These are phyloP conservation scores for Flaveria sonorensis DNA, from an alignment of 129 eudicot genomes.

Conservation along the genomic window DNA sequence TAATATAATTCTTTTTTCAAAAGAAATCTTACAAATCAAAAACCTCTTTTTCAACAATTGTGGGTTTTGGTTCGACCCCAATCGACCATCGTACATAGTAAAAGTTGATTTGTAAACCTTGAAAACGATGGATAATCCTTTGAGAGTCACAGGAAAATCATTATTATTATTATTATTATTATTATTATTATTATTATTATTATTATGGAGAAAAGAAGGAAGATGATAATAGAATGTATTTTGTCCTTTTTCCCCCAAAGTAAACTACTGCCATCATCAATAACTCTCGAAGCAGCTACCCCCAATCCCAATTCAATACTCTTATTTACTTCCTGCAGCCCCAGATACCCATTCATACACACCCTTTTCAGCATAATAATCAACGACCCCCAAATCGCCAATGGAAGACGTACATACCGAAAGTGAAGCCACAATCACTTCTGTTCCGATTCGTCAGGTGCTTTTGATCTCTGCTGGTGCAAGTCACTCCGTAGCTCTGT, in stretches of 20 bases:
- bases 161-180: not conserved
- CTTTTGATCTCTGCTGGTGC: slow-evolving; percentile 88
- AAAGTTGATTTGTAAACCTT: not conserved
- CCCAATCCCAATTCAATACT: not conserved
- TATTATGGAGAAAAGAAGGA: not conserved
- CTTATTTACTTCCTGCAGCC: slow-evolving; percentile 11
- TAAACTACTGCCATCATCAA: slow-evolving; percentile 10
- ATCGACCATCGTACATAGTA: not conserved
- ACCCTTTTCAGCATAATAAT: not conserved
- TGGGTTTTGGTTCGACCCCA: not conserved
- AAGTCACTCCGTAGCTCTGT: slow-evolving; percentile 91
- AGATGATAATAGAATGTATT: not conserved
- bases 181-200: not conserved
- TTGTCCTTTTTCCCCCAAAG: slow-evolving; percentile 21
- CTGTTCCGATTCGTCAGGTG: slow-evolving; percentile 45
- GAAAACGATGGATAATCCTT: not conserved
- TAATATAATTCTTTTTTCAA: no score
- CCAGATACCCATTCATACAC: not conserved
- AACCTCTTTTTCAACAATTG: no score
- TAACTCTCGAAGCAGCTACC: not conserved
- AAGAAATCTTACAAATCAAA: no score
- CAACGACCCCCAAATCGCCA: not conserved
- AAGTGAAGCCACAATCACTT: not conserved
- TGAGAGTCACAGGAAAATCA: not conserved
- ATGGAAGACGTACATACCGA: slow-evolving; percentile 29